Base-by-base conservation (phyloP, 768 basidiomycete genomes). In the Collybiopsis confluens region DNA sequence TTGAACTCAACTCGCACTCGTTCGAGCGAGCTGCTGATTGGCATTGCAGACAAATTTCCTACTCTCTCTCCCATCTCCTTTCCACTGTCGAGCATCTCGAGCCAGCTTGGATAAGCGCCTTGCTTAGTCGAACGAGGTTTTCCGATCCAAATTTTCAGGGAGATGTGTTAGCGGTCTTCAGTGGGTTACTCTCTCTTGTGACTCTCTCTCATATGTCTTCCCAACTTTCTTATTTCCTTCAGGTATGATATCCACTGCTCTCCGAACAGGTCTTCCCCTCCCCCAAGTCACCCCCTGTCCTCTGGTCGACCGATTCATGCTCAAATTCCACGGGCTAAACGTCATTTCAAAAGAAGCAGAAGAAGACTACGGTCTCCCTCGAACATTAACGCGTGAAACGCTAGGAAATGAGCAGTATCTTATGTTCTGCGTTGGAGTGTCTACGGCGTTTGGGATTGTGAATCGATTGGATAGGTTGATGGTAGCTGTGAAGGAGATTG, bases 211-310 rank as follows among this genome's bases (percentile, higher is more conserved):
- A 11, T 55, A 37, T 30, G 52, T 23, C 38, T 40, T 4, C 18
- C 3, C 10, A 18, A 45, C 15, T 16, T 15, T 10, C 7, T 36
- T n/a, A 36, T 16, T 27, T 40, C 13, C 27, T 24, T 18, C 28
- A 90, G 89, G 80, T 28, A 81, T 95, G 79, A 83, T 90, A 52
- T 86, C 90, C 0, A 85, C 83, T 0, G 78, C 90, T 7, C 70
- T 95, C 16, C 79, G 86, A 15, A 85, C 86, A 0, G 91, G 89
- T 3, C 72, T 71, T 6, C 83, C 92, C 0, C 72, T 95, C 2
- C 92, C 92, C 0, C 92, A 94, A 62, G 88, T 94, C 51, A 93
- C 91, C 2, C 91, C 92, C 0, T 88, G 85, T 60, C 91, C 84
- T 1, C 69, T 81, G 7, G 58, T 80, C 0, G 78, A 80, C 56